Evolutionary conservation across 179 eudicot genomes (phyloP), one percentile per base, ranked within the genome.

Genomic region (Silene noctiflora): DNA sequence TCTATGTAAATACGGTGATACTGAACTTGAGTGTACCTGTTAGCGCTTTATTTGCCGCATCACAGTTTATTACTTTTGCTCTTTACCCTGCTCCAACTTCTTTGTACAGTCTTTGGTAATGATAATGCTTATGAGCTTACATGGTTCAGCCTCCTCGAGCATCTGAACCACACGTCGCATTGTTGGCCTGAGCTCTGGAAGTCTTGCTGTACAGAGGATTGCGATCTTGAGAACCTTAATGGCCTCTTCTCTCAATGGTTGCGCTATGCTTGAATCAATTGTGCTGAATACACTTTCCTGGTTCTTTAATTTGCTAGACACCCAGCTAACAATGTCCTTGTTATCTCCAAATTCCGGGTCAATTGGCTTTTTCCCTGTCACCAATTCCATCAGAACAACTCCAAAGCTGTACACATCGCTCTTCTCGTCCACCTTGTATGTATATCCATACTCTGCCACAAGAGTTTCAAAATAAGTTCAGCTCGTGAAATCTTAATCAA

Each of bases 381-480:
- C 95, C 6, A 95, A 85, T 75, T 95, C 99, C 96, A 95, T 87
- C 19, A 95, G 46, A 13, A 95, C 96, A 8, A 95, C 97, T 67
- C 99, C 99, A 25, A 95, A 95, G 75, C 99, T 95, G 33, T 95
- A 95, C 61, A 95, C 91, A 55, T 95, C 97, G 63, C 91, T 86
- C 80, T 95, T 95, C 87, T 92, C 99, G 16, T 83, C 85, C 81
- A 95, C 96, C 72, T 89, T 95, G 85, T 78, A 84, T 21, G 93
- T 86, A 78, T 95, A 95, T 4, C 93, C 99, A 29, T 92, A 92
- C 72, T 95, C 98, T 94, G 84, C 86, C 17, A 39, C 20, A 17
- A 10, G 2, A 33, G 35, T 66, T 4, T 16, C 7, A 27, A 65
- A 65, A 25, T 17, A 12, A 4, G 13, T 64, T 27, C 17, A 4